phyloP scores from a whole-genome alignment of 306 rosid genomes.

The barrel medic (Medicago truncatula) region MtrunA17r5.0-ANR NC_053045.1:45698501-45699000 shows the following conservation, averaged over 20 bases:
- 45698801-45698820: constrained; percentile 57
- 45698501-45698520: no score
- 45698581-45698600: no score
- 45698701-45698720: constrained; percentile 15
- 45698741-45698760: constrained; percentile 48
- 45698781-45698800: constrained; percentile 51
- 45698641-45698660: not conserved
- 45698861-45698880: constrained; percentile 55
- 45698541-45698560: no score
- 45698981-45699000: no score
- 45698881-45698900: constrained; percentile 55
- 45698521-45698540: no score
- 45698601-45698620: no score
- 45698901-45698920: constrained; percentile 48
- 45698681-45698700: not conserved
- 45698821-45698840: constrained; percentile 70
- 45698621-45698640: no score
- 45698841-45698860: constrained; percentile 61
- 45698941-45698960: no score
- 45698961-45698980: no score
- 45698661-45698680: not conserved
- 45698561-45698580: no score
- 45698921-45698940: no score
- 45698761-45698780: constrained; percentile 56
- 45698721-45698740: constrained; percentile 22